Conservation (phyloP, 139 green algal species). For the Chlorella sp. region DNA sequence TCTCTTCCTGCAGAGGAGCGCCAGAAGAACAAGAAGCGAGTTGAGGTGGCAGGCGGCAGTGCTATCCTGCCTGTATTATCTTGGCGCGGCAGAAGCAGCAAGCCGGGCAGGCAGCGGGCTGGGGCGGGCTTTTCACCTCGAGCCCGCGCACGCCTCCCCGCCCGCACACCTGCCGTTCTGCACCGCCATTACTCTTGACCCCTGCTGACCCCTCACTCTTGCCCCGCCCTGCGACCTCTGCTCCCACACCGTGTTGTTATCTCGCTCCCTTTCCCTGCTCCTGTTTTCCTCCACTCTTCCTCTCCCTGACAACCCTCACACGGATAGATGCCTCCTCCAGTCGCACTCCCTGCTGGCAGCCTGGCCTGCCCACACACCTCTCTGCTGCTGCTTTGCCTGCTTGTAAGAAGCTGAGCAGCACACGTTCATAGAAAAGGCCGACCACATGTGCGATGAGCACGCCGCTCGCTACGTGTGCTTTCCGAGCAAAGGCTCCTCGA, state of each 20-base stretch:
- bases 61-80: not conserved
- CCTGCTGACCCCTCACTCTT: too few species aligned
- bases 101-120: not conserved
- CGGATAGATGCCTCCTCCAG: not conserved
- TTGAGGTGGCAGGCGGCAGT: not conserved
- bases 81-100: not conserved
- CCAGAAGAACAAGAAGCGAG: slow-evolving; percentile 74
- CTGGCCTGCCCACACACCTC: too few species aligned
- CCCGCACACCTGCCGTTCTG: too few species aligned
- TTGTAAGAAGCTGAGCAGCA: too few species aligned
- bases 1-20: not conserved
- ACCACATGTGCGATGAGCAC: too few species aligned
- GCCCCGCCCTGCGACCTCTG: not conserved
- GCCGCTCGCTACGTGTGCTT: too few species aligned
- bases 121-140: not conserved
- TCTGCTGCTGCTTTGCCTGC: too few species aligned
- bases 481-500: too few species aligned
- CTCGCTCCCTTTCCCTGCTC: not conserved
- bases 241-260: not conserved
- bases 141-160: not conserved
- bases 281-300: not conserved
- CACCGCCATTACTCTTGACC: too few species aligned
- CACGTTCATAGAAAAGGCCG: too few species aligned
- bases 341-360: not conserved
- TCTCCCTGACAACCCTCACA: too few species aligned